Conservation (phyloP, 345 rosid species). For the Punica granatum region DNA sequence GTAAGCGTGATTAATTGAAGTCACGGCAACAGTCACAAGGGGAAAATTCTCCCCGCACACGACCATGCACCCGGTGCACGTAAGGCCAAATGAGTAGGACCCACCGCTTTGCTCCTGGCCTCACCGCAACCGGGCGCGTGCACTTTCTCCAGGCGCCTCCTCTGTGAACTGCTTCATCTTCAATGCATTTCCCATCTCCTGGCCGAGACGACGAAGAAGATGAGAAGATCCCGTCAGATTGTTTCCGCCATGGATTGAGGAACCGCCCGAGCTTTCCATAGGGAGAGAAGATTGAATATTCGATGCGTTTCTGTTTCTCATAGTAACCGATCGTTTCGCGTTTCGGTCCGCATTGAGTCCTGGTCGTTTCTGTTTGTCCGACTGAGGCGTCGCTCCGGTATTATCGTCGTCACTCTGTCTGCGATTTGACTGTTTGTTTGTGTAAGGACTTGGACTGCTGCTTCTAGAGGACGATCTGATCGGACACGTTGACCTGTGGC, state of each 20-base stretch:
- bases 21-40: not conserved
- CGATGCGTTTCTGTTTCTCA: not conserved
- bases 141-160: not conserved
- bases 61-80: not conserved
- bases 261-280: not conserved
- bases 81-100: not conserved
- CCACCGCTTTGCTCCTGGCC: not conserved
- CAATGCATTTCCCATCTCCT: not conserved
- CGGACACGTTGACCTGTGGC: slow-evolving; percentile 1
- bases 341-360: not conserved
- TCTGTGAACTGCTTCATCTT: not conserved
- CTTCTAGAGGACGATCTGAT: not conserved
- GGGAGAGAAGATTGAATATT: not conserved
- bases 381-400: not conserved
- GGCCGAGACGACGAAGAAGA: not conserved
- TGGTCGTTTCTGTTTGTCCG: not conserved
- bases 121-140: not conserved
- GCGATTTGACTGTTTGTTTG: not conserved
- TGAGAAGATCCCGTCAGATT: not conserved
- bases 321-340: not conserved
- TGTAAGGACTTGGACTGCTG: not conserved
- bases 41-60: not conserved
- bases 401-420: not conserved
- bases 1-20: not conserved
- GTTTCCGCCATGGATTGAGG: not conserved